Percentiles rank a stretch among this genome's conserved stretches.
phyloP scores from a whole-genome alignment of 2,329 filamentous ascomycete genomes.

The Fusarium kyushuense region DNA sequence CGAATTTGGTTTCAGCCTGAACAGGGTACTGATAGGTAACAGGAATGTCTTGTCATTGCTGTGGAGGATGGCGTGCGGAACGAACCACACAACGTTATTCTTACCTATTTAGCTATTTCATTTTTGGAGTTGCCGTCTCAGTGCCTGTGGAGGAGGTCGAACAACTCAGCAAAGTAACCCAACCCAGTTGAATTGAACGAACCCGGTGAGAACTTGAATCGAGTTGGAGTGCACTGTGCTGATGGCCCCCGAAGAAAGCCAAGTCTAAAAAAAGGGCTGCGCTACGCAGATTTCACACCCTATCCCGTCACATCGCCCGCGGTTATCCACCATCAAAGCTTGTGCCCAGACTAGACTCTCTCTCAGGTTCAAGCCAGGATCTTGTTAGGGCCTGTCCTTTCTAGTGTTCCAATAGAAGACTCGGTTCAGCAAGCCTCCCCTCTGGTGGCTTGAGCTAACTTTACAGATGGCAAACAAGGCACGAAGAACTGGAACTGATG shows the following conservation, averaged over 20 bases:
- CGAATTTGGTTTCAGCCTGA: not conserved
- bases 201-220: constrained; percentile 33
- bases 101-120: not conserved
- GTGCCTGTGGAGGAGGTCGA: constrained; percentile 1
- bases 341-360: constrained; percentile 30
- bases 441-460: constrained; percentile 26
- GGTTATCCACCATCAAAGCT: constrained; percentile 40
- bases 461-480: constrained; percentile 19
- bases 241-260: not conserved
- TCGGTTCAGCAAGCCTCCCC: not conserved
- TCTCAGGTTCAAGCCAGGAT: constrained; percentile 15
- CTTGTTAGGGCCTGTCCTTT: constrained; percentile 2
- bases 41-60: constrained; percentile 30
- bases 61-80: constrained; percentile 38
- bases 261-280: constrained; percentile 41
- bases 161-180: constrained; percentile 39
- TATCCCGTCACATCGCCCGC: constrained; percentile 35
- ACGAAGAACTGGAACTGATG: constrained; percentile 15
- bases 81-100: constrained; percentile 30
- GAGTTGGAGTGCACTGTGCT: constrained; percentile 20
- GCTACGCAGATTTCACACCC: constrained; percentile 18
- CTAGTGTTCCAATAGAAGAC: constrained; percentile 30
- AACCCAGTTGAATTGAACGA: constrained; percentile 18
- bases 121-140: constrained; percentile 12
- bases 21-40: constrained; percentile 14